phyloP scores from a whole-genome alignment of 2,329 filamentous ascomycete genomes.

The Fusarium zealandicum region DNA sequence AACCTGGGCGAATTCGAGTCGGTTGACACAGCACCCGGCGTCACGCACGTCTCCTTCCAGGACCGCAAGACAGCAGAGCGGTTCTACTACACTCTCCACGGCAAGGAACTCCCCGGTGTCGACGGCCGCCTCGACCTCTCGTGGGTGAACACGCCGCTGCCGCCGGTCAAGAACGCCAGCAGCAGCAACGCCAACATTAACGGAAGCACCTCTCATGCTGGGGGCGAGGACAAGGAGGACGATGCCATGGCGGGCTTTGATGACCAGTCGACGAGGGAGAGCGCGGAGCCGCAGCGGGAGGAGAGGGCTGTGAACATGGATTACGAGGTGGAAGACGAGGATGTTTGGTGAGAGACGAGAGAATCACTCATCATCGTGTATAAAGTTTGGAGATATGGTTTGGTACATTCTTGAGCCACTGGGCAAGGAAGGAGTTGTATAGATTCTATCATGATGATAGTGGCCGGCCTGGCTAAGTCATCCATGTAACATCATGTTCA shows the following conservation, averaged over 20 bases:
- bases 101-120: constrained; percentile 66
- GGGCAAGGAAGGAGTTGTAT: not conserved
- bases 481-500: not conserved
- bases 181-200: not conserved
- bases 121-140: constrained; percentile 68
- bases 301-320: constrained; percentile 55
- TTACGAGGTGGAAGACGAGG: constrained; percentile 61
- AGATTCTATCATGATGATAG: not conserved
- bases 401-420: not conserved
- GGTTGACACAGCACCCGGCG: constrained; percentile 56
- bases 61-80: constrained; percentile 76
- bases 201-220: constrained; percentile 7
- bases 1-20: constrained; percentile 69
- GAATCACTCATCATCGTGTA: not conserved
- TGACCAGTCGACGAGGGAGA: constrained; percentile 24
- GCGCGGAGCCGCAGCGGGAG: constrained; percentile 36
- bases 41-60: constrained; percentile 67
- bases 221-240: constrained; percentile 33
- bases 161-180: constrained; percentile 31
- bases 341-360: constrained; percentile 50
- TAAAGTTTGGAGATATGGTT: not conserved
- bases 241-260: constrained; percentile 38
- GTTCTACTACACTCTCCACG: constrained; percentile 66
- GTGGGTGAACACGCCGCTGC: constrained; percentile 59
- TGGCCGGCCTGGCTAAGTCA: not conserved